Evolutionary conservation across 345 rosid species (phyloP).

Genomic region (Viola odorata): DNA sequence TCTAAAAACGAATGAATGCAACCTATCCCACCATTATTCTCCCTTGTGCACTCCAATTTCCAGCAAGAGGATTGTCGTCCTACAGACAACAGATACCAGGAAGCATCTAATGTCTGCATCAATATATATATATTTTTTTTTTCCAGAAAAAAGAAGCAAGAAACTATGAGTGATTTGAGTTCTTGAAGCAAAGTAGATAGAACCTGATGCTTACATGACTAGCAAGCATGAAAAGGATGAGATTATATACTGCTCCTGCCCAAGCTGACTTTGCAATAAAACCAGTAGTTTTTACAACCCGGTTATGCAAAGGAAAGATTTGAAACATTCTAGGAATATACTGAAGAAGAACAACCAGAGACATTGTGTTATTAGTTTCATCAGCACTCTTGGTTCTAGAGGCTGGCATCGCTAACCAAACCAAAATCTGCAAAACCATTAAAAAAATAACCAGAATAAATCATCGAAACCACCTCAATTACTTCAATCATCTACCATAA

Average conservation of each 20-base stretch:
- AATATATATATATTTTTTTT: conserved; percentile 6
- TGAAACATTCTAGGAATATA: conserved; percentile 25
- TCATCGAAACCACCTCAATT: neutral
- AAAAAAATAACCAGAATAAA: neutral
- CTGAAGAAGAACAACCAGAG: conserved; percentile 24
- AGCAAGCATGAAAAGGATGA: conserved; percentile 31
- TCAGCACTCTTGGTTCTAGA: conserved; percentile 8
- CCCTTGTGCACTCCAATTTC: conserved; percentile 32
- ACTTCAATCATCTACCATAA: neutral
- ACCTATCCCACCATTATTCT: neutral
- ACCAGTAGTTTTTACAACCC: conserved; percentile 28
- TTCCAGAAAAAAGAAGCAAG: neutral
- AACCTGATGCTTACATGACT: conserved; percentile 26
- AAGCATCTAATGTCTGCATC: conserved; percentile 67
- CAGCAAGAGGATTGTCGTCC: conserved; percentile 76
- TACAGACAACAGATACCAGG: conserved; percentile 71
- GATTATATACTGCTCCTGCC: conserved; percentile 39
- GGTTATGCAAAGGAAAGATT: conserved; percentile 22
- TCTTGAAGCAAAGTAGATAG: neutral
- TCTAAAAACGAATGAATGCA: conserved; percentile 62
- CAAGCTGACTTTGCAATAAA: conserved; percentile 28
- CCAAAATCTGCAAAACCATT: conserved; percentile 14
- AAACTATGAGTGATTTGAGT: neutral
- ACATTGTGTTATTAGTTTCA: conserved; percentile 11
- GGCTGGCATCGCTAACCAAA: conserved; percentile 25